phyloP scores from a whole-genome alignment of 1,284 basidiomycete genomes.

The Marasmius tenuissimus region DNA sequence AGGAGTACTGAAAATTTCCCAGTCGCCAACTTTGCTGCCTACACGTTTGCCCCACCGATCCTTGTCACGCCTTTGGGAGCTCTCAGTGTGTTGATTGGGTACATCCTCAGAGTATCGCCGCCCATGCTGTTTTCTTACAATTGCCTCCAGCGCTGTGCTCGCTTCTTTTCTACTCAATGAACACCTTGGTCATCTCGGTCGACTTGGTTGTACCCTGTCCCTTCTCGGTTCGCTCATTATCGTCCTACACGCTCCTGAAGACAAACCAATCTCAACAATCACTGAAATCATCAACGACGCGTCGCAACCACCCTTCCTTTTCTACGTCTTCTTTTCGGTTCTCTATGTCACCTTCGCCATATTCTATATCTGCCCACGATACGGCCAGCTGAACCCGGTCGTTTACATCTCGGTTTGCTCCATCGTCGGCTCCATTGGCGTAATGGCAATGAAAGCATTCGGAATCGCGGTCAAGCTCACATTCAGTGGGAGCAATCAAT shows the following conservation, averaged over 20 bases:
- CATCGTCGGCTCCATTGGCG: slow-evolving; percentile 75
- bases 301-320: slow-evolving; percentile 84
- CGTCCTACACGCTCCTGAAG: slow-evolving; percentile 94
- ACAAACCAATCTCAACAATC: slow-evolving; percentile 91
- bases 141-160: slow-evolving; percentile 71
- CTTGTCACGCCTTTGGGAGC: slow-evolving; percentile 96
- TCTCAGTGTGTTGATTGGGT: slow-evolving; percentile 95
- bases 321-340: slow-evolving; percentile 86
- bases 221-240: slow-evolving; percentile 95
- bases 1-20: slow-evolving; percentile 2
- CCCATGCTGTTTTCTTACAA: slow-evolving; percentile 13
- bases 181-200: slow-evolving; percentile 90
- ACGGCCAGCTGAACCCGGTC: slow-evolving; percentile 86
- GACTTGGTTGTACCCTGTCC: slow-evolving; percentile 91
- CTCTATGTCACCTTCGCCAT: slow-evolving; percentile 77
- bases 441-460: slow-evolving; percentile 89
- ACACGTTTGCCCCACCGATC: slow-evolving; percentile 97
- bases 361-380: slow-evolving; percentile 89
- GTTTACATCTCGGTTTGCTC: slow-evolving; percentile 96
- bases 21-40: slow-evolving; percentile 99
- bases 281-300: slow-evolving; percentile 94
- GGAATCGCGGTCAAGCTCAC: slow-evolving; percentile 93
- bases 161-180: slow-evolving; percentile 94
- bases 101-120: slow-evolving; percentile 27
- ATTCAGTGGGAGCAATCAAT: slow-evolving; percentile 92